Percentiles rank a stretch among this genome's conserved stretches.
phyloP scores from a whole-genome alignment of 306 rosid genomes.

The Sicyos baderoa region DNA sequence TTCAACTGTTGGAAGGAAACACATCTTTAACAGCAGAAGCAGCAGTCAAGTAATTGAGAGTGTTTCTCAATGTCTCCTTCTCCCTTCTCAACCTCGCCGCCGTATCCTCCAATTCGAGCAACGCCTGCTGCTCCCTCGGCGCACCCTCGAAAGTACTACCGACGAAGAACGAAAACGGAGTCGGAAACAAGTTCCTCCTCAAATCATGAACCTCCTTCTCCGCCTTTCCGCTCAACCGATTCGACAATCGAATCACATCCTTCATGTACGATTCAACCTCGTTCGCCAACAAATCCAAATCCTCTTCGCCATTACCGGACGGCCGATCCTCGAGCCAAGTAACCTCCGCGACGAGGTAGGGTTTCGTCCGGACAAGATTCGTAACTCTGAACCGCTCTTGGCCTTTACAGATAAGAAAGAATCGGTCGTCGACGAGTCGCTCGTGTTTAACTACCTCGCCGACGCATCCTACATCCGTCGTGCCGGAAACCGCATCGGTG shows the following conservation, averaged over 20 bases:
- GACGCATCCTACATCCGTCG: conserved; percentile 83
- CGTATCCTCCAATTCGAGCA: conserved; percentile 90
- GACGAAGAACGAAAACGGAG: conserved; percentile 91
- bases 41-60: conserved; percentile 91
- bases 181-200: conserved; percentile 78
- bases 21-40: conserved; percentile 97
- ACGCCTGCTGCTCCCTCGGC: conserved; percentile 92
- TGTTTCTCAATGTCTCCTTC: conserved; percentile 85
- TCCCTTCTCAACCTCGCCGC: conserved; percentile 72
- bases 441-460: conserved; percentile 95
- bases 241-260: conserved; percentile 89
- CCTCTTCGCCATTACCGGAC: conserved; percentile 51
- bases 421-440: conserved; percentile 87
- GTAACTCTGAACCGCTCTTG: conserved; percentile 87
- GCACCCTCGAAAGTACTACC: conserved; percentile 98
- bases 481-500: conserved; percentile 67
- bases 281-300: conserved; percentile 52
- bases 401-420: conserved; percentile 90
- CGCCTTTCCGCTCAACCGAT: conserved; percentile 81
- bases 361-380: conserved; percentile 66
- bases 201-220: conserved; percentile 91
- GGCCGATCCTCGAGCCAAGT: conserved; percentile 94
- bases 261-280: conserved; percentile 87
- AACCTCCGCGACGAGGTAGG: conserved; percentile 84
- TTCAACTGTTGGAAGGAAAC: conserved; percentile 53